A percentile compares a stretch with the other conserved stretches of the same genome.
phyloP scores from a whole-genome alignment of 768 basidiomycete genomes.

The Rhodocollybia butyracea region DNA sequence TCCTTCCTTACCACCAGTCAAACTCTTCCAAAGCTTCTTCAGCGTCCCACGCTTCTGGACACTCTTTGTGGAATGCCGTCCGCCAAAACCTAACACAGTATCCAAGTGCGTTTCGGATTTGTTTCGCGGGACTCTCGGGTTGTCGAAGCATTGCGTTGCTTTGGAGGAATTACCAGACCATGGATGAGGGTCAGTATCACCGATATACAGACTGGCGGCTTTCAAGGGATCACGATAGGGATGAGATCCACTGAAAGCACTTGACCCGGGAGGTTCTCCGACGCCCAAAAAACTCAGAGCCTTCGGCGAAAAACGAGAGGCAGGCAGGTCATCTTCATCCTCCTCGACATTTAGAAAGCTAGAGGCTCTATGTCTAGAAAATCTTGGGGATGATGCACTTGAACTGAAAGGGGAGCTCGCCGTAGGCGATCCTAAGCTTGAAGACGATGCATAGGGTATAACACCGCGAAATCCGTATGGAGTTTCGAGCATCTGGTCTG shows the following conservation, averaged over 20 bases:
- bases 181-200: too few relatives aligned
- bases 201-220: too few relatives aligned
- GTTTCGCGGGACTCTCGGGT: background rate
- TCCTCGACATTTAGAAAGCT: background rate
- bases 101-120: background rate
- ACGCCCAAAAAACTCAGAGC: background rate
- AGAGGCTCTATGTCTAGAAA: background rate
- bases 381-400: too few relatives aligned
- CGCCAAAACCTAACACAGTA: too few relatives aligned
- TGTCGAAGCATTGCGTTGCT: too few relatives aligned
- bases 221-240: too few relatives aligned
- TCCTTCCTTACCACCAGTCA: background rate
- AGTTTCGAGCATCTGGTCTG: too few relatives aligned
- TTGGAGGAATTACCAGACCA: too few relatives aligned
- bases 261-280: too few relatives aligned
- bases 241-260: too few relatives aligned
- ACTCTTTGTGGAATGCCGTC: too few relatives aligned
- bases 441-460: background rate
- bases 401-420: background rate
- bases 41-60: background rate
- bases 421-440: background rate
- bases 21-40: background rate
- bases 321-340: background rate
- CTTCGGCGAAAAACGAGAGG: background rate
- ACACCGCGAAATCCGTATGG: background rate